A percentile compares a stretch with the other conserved stretches of the same genome.
phyloP scores from a whole-genome alignment of 331 rosid species.

The Prunus yedoensis region DNA sequence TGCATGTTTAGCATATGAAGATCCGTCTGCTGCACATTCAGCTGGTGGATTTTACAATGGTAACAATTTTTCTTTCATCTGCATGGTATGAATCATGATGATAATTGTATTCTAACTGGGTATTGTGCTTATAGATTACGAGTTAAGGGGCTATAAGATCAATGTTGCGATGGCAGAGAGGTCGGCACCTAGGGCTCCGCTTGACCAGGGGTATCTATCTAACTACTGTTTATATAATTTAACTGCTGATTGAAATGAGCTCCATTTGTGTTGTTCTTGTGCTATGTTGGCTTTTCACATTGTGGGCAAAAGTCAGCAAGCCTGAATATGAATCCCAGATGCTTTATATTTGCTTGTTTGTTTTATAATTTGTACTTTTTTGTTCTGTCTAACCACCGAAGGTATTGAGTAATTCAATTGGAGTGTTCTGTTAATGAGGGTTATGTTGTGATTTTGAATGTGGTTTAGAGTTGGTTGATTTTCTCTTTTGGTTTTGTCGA shows the following conservation, averaged over 20 bases:
- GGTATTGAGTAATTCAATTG: not conserved
- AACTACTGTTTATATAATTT: not conserved
- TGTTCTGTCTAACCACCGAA: not conserved
- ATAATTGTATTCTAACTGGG: conserved; percentile 15
- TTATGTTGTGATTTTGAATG: not conserved
- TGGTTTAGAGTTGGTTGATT: not conserved
- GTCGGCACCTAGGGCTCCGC: conserved; percentile 86
- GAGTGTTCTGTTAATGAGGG: not conserved
- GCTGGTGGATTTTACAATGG: conserved; percentile 90
- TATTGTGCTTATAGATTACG: conserved; percentile 58
- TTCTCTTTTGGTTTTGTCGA: not conserved
- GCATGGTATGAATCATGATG: not conserved
- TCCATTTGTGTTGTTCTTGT: too few species aligned
- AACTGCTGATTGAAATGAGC: not conserved
- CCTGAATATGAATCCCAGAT: not conserved
- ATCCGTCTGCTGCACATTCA: conserved; percentile 94
- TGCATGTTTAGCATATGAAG: conserved; percentile 87
- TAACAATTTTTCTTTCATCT: conserved; percentile 29
- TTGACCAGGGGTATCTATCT: conserved; percentile 67
- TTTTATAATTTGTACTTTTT: not conserved
- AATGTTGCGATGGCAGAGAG: conserved; percentile 92
- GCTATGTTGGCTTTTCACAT: not conserved
- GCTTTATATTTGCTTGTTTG: not conserved
- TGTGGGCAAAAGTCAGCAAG: not conserved
- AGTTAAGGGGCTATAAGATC: conserved; percentile 82